A percentile compares a stretch with the other conserved stretches of the same genome.
Conservation (phyloP, 164 flowering plant species). For the Hamamelis virginiana region DNA sequence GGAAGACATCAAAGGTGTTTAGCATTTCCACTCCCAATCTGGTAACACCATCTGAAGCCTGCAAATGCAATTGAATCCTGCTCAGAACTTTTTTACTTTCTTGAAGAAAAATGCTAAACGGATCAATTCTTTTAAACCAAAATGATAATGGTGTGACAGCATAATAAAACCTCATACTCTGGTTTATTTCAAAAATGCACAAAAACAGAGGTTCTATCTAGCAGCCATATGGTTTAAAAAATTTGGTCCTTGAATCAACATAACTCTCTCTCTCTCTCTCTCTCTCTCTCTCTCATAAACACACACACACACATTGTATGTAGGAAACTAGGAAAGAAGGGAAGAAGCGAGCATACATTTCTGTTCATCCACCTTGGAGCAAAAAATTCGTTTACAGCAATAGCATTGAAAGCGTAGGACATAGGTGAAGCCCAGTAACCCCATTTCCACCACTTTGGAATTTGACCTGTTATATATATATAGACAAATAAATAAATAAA, state of each 20-base stretch:
- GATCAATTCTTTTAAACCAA: no score
- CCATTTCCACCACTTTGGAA: slow-evolving; percentile 91
- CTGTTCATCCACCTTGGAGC: slow-evolving; percentile 87
- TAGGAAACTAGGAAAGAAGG: no score
- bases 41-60: slow-evolving; percentile 44
- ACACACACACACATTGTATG: not conserved
- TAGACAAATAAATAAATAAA: not conserved
- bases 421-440: slow-evolving; percentile 83
- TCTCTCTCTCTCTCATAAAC: no score
- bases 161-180: no score
- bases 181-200: no score
- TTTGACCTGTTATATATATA: slow-evolving; percentile 37
- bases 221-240: no score
- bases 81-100: not conserved
- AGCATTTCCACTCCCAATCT: slow-evolving; percentile 48
- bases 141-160: no score
- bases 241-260: no score
- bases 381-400: slow-evolving; percentile 70
- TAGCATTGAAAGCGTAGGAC: slow-evolving; percentile 63
- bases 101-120: not conserved
- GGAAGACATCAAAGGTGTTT: slow-evolving; percentile 39
- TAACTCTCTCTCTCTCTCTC: no score
- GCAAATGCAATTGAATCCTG: slow-evolving; percentile 12
- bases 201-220: no score
- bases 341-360: slow-evolving; percentile 26